Evolutionary conservation across 2,329 filamentous ascomycete genomes (phyloP), one percentile per base, ranked within the genome.

Genomic region (Helminthosporium solani): DNA sequence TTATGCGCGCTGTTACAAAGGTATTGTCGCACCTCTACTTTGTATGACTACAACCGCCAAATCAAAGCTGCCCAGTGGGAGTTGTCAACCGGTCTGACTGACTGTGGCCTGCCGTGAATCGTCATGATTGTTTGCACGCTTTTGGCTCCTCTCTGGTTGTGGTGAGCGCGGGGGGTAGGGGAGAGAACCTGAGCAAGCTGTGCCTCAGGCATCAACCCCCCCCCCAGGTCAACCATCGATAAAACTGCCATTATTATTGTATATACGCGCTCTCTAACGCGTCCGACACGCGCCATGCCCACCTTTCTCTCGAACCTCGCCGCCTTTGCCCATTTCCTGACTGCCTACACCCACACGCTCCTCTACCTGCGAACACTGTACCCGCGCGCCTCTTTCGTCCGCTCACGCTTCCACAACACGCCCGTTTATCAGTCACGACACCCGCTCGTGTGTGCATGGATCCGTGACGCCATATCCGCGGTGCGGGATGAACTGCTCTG

Each of bases 381-480:
- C 70, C 90, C 91, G 0, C 70, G 74, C 39, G 73, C 81, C 21
- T 88, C 89, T 28, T 96, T 96, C 73, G 80, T 92, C 47, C 83
- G 86, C 33, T 82, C 86, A 31, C 82, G 86, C 53, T 90, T 88
- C 60, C 91, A 91, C 77, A 90, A 92, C 72, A 84, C 90, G 47
- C 81, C 89, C 23, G 86, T 95, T 36, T 86, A 87, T 60, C 90
- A 96, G 67, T 92, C 84, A 49, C 86, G 90, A 47, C 90, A 96
- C 70, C 89, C 91, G 0, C 82, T 82, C 58, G 87, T 96, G 54
- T 95, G 89, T 77, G 75, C 83, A 60, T 96, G 91, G 87, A 84
- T 96, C 70, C 82, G 79, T 64, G 87, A 94, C 67, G 89, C 90
- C 55, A 81, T 94, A 33, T 75, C 83, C 52, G 86, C 89, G 28